Evolutionary conservation across 148 eudicot genomes (phyloP), one percentile per base, ranked within the genome.

Genomic region (Nepenthes gracilis): DNA sequence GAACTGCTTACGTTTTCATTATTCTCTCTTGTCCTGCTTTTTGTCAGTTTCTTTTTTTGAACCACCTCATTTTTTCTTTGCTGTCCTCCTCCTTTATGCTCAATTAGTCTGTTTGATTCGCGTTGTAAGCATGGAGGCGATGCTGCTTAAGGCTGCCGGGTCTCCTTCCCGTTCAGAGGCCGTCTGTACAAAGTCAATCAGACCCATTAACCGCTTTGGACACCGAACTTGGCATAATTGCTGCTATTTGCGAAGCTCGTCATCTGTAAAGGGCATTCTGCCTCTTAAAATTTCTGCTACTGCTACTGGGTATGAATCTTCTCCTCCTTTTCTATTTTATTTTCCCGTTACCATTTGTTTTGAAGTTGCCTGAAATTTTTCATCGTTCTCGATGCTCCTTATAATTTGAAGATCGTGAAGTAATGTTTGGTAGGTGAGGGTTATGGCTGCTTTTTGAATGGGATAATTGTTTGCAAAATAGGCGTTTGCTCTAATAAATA

Each of bases 261-360:
- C 53, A 2, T 50, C 70, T 12, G 68, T 69, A 2, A 54, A 65
- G 68, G 67, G 67, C 34, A n/a, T 67, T 48, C 72, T 35, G 33
- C 60, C 77, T 12, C 57, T 74, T 71, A 79, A 61, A 9, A 72
- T 72, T 62, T 69, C 74, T 58, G 70, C 80, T 48, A 48, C 38
- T 57, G 63, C 69, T 50, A 9, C 64, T 74, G 75, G 77, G 80
- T 80, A 77, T 10, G 9, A 33, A 33, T 15, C 11, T 15, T 54
- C 8, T 40, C 35, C 23, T 9, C 33, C 43, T 37, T 35, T 54
- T 1, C 5, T 10, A 8, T 49, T 13, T 51, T 55, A 14, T 2
- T 23, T 12, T 45, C 5, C 4, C 34, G 33, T 13, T 45, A 8
- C 33, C 54, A 8, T 13, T 62, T 43, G 40, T 63, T 55, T 6